Conservation (phyloP, 768 basidiomycete genomes). For the Daedalea quercina region DNA sequence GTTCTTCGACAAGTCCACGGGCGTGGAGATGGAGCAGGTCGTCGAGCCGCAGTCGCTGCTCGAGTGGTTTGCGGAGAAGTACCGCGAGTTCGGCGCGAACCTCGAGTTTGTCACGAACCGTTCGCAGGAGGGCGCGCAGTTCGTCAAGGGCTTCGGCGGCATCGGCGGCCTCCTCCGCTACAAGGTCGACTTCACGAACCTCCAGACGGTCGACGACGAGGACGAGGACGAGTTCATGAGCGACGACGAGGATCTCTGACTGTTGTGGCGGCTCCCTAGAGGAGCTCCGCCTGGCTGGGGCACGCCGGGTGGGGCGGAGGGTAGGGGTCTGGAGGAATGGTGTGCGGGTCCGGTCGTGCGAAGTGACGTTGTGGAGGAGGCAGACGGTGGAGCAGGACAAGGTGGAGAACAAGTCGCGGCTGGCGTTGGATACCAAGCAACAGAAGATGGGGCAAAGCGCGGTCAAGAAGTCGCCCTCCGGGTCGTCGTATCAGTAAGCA, state of each 20-base stretch:
- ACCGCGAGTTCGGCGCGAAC: constrained; percentile 94
- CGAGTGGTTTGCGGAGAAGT: constrained; percentile 99
- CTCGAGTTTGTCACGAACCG: constrained; percentile 95
- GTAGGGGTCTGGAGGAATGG: constrained; percentile 9
- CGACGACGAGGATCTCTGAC: constrained; percentile 80
- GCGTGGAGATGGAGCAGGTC: constrained; percentile 89
- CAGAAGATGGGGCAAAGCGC: neutral
- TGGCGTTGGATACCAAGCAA: neutral
- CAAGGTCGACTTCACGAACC: constrained; percentile 92
- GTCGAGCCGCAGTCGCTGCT: constrained; percentile 80
- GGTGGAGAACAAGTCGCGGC: neutral
- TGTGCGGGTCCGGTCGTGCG: neutral
- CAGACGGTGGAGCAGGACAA: neutral
- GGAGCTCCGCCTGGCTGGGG: constrained; percentile 68
- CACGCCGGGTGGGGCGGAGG: constrained; percentile 61
- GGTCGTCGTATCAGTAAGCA: neutral
- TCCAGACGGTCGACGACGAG: constrained; percentile 68
- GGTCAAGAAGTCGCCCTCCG: neutral
- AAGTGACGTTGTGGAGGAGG: neutral
- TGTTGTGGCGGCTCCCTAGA: constrained; percentile 69
- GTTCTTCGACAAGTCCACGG: constrained; percentile 93
- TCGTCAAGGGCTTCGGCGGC: constrained; percentile 97
- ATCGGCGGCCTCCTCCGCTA: constrained; percentile 94
- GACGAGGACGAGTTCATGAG: constrained; percentile 82
- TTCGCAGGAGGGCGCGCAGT: constrained; percentile 96